Evolutionary conservation across 2,329 filamentous ascomycete genomes (phyloP).

Genomic region (Fusarium sp.): DNA sequence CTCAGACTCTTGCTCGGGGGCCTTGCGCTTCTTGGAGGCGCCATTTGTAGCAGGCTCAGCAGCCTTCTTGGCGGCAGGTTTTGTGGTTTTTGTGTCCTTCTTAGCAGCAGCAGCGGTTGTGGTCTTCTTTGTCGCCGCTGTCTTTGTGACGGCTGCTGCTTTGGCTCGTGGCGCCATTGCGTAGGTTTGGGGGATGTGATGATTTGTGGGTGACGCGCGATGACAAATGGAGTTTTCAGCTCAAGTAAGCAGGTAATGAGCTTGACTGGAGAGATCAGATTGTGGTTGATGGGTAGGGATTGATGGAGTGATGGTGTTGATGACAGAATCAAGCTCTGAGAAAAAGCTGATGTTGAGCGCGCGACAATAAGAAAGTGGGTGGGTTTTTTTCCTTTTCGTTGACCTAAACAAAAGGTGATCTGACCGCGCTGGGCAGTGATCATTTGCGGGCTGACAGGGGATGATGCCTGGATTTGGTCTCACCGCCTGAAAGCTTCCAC

Average conservation of each 20-base stretch:
- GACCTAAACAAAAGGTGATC: slow-evolving; percentile 19
- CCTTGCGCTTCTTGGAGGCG: slow-evolving; percentile 46
- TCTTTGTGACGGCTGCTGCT: slow-evolving; percentile 41
- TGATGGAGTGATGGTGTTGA: slow-evolving; percentile 25
- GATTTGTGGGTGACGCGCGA: slow-evolving; percentile 20
- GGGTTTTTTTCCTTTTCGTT: slow-evolving; percentile 21
- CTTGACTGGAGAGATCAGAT: neutral
- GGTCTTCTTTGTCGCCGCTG: slow-evolving; percentile 43
- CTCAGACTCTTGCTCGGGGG: slow-evolving; percentile 40
- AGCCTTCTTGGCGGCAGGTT: slow-evolving; percentile 37
- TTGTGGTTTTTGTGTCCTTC: slow-evolving; percentile 41
- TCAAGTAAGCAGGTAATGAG: neutral
- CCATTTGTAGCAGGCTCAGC: slow-evolving; percentile 39
- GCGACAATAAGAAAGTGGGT: slow-evolving; percentile 15
- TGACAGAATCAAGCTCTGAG: slow-evolving; percentile 24
- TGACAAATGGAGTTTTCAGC: neutral
- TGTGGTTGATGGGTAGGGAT: neutral
- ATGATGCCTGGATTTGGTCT: slow-evolving; percentile 6
- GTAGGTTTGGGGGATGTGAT: slow-evolving; percentile 20
- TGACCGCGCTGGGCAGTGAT: slow-evolving; percentile 35
- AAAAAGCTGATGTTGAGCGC: slow-evolving; percentile 15
- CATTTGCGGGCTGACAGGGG: slow-evolving; percentile 32
- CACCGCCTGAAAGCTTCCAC: slow-evolving; percentile 30
- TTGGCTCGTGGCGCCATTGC: slow-evolving; percentile 50
- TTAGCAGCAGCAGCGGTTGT: slow-evolving; percentile 37